Evolutionary conservation across 2,329 filamentous ascomycete genomes (phyloP).

Genomic region (Diplodia sapinea): DNA sequence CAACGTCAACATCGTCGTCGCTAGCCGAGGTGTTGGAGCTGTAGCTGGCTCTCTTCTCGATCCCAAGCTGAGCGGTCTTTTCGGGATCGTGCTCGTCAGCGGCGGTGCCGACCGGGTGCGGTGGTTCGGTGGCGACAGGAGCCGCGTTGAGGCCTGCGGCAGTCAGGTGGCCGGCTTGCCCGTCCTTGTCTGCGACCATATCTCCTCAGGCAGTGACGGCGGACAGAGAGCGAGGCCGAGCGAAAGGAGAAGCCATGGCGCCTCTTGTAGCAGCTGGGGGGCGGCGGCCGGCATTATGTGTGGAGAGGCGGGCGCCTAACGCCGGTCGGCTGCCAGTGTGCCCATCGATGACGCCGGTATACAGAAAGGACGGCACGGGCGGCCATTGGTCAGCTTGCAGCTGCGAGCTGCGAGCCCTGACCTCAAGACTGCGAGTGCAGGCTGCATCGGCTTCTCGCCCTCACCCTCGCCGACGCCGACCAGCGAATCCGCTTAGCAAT

Average conservation of each 20-base stretch:
- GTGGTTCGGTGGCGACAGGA: conserved; percentile 49
- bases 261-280: neutral
- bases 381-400: conserved; percentile 5
- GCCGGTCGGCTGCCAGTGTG: conserved; percentile 7
- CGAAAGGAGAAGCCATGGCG: conserved; percentile 5
- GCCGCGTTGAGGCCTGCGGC: conserved; percentile 43
- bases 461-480: neutral
- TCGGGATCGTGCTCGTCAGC: conserved; percentile 3
- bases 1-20: conserved; percentile 38
- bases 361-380: neutral
- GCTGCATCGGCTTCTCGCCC: conserved; percentile 9
- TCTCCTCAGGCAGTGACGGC: conserved; percentile 1
- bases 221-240: neutral
- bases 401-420: conserved; percentile 10
- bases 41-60: conserved; percentile 37
- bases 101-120: conserved; percentile 39
- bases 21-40: conserved; percentile 39
- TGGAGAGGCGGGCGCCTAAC: conserved; percentile 17
- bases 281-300: conserved; percentile 20
- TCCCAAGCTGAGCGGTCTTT: conserved; percentile 26
- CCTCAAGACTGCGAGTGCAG: conserved; percentile 7
- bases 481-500: conserved; percentile 16
- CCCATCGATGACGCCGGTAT: conserved; percentile 8
- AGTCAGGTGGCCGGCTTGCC: conserved; percentile 45
- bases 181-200: conserved; percentile 47